Base-by-base conservation (phyloP, 352 stramenopile species). In the Plasmopara halstedii region DNA sequence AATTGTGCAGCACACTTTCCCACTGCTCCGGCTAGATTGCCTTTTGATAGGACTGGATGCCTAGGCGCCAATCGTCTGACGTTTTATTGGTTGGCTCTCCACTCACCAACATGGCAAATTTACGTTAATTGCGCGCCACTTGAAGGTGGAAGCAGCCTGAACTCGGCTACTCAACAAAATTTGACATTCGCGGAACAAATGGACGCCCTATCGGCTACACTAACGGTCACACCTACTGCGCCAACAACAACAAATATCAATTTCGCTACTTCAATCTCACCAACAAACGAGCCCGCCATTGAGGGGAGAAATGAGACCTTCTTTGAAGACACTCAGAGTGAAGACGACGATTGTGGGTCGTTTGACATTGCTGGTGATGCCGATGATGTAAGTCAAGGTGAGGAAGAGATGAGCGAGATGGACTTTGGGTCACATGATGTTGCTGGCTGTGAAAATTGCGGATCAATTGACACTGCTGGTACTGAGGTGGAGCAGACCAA, bases 61-160 rank as follows among this genome's bases (percentile, higher is more conserved):
- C 45, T 57, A 14, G 62, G 62, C 20, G 51, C 56, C 19, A 64
- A 55, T 22, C 64, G 64, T 50, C 53, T 80, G 8, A 58, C 52
- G 6, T 19, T 55, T 0, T 54, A 60, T 42, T 77, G 66, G 65
- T 25, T 80, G 19, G 69, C 69, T 5, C 39, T 81, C 20, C 69
- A 81, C 60, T 44, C 42, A 0, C 50, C 57, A 1, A 42, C 53
- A 37, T 81, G 69, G 69, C 66, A 81, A 39, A 57, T 75, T 32
- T 77, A 67, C 46, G 74, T 53, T 14, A 72, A 77, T 53, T 81
- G 66, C 26, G 66, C 57, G 13, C 64, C 64, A 1, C 51, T 78
- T 14, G 52, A 32, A 17, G 63, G 63, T 8, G 60, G 41, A n/a
- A n/a, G n/a, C n/a, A n/a, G n/a, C n/a, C n/a, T n/a, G n/a, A n/a